phyloP scores from a whole-genome alignment of 306 rosid genomes.

The Glycine tomentella region DNA sequence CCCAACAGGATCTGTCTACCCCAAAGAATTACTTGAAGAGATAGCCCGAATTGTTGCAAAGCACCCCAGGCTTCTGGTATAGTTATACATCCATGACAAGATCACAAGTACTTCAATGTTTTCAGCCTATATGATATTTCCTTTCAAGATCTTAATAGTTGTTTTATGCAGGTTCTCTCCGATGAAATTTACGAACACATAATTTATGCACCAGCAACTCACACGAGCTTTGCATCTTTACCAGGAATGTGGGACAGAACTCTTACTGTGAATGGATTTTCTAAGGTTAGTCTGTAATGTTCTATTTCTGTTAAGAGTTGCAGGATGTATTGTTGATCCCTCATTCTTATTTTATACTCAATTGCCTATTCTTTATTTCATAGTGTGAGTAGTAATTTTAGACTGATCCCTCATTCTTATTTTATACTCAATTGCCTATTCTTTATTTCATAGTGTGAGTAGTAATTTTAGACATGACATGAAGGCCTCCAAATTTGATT shows the following conservation, averaged over 20 bases:
- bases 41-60: constrained; percentile 87
- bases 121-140: constrained; percentile 12
- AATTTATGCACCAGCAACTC: constrained; percentile 91
- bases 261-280: constrained; percentile 92
- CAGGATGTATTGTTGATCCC: constrained; percentile 8
- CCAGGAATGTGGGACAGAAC: constrained; percentile 99
- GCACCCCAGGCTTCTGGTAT: constrained; percentile 98
- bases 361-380: constrained; percentile 17
- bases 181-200: constrained; percentile 97
- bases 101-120: constrained; percentile 31
- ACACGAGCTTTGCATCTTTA: constrained; percentile 95
- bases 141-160: constrained; percentile 37
- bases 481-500: constrained; percentile 19
- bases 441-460: constrained; percentile 12
- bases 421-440: constrained; percentile 16
- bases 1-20: constrained; percentile 96
- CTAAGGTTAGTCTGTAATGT: constrained; percentile 66
- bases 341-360: constrained; percentile 12
- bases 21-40: constrained; percentile 82
- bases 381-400: too few species aligned
- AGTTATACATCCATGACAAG: constrained; percentile 30
- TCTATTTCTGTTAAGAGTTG: constrained; percentile 20
- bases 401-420: constrained; percentile 18
- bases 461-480: constrained; percentile 9
- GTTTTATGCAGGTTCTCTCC: constrained; percentile 72